These are phyloP conservation scores for Boechera stricta DNA, from an alignment of 345 rosid species.

Conservation along the genomic window DNA sequence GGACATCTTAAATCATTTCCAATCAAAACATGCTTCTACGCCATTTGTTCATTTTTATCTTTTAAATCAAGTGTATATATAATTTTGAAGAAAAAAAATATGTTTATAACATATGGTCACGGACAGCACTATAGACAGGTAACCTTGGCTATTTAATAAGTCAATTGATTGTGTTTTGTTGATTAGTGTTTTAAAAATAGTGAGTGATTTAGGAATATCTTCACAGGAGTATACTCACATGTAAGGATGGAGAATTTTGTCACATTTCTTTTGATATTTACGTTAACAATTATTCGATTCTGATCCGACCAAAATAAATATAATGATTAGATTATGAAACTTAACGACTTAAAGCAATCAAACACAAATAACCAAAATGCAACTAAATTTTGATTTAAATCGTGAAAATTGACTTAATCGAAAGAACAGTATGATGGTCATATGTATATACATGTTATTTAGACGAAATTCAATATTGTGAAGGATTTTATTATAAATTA, in stretches of 20 bases:
- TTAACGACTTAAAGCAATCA: neutral
- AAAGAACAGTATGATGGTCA: slow-evolving; percentile 3
- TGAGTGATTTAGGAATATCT: slow-evolving; percentile 13
- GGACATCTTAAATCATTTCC: slow-evolving; percentile 40
- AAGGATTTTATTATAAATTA: neutral
- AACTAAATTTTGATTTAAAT: slow-evolving; percentile 1
- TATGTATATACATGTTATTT: neutral
- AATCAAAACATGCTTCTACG: slow-evolving; percentile 44
- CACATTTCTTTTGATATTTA: neutral
- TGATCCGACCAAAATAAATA: neutral
- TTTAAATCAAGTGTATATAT: slow-evolving; percentile 8
- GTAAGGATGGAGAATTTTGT: neutral
- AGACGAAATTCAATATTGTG: neutral
- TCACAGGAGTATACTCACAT: slow-evolving; percentile 32
- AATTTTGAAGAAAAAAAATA: slow-evolving; percentile 3
- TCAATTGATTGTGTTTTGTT: slow-evolving; percentile 24
- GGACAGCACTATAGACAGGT: slow-evolving; percentile 36
- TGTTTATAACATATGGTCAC: slow-evolving; percentile 5
- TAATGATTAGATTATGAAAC: neutral
- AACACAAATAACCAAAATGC: neutral
- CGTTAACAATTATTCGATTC: neutral
- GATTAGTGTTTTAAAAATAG: neutral
- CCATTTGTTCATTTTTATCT: slow-evolving; percentile 25
- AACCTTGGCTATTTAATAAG: slow-evolving; percentile 13
- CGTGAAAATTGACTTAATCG: neutral